A percentile compares a stretch with the other conserved stretches of the same genome.
Conservation (phyloP, 1,139 yeast species). For the Scheffersomyces stambukii region DNA sequence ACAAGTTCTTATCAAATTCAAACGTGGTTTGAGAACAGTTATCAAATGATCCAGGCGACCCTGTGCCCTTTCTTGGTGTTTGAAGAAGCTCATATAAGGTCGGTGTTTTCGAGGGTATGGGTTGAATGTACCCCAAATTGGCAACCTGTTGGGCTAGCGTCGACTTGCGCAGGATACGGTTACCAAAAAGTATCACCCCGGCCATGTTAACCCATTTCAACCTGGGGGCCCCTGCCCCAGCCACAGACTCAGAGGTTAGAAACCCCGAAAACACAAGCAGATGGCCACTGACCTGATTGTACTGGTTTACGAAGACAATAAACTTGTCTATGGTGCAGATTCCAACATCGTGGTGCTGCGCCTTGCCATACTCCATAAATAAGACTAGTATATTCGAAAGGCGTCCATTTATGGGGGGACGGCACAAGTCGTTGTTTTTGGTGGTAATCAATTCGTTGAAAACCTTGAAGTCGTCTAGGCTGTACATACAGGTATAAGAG, state of each 20-base stretch:
- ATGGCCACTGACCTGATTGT: conserved; percentile 22
- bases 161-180: conserved; percentile 10
- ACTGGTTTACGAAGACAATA: conserved; percentile 13
- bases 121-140: too few species aligned
- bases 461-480: conserved; percentile 10
- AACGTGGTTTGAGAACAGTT: conserved; percentile 1
- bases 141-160: conserved; percentile 4
- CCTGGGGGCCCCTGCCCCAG: conserved; percentile 3
- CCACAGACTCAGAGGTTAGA: conserved; percentile 5
- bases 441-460: conserved; percentile 15
- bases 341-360: too few species aligned
- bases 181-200: conserved; percentile 15
- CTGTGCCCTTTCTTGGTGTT: conserved; percentile 1
- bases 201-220: conserved; percentile 17
- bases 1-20: conserved; percentile 2
- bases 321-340: conserved; percentile 12
- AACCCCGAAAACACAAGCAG: conserved; percentile 14
- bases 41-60: conserved; percentile 1
- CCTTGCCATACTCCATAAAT: conserved; percentile 7
- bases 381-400: conserved; percentile 15
- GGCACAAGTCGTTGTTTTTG: conserved; percentile 10
- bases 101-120: too few species aligned
- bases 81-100: too few species aligned
- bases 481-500: too few species aligned
- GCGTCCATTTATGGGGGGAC: conserved; percentile 17